Percentiles rank a stretch among this genome's conserved stretches.
Conservation (phyloP, 257 asterid genomes). For the Salvia splendens region DNA sequence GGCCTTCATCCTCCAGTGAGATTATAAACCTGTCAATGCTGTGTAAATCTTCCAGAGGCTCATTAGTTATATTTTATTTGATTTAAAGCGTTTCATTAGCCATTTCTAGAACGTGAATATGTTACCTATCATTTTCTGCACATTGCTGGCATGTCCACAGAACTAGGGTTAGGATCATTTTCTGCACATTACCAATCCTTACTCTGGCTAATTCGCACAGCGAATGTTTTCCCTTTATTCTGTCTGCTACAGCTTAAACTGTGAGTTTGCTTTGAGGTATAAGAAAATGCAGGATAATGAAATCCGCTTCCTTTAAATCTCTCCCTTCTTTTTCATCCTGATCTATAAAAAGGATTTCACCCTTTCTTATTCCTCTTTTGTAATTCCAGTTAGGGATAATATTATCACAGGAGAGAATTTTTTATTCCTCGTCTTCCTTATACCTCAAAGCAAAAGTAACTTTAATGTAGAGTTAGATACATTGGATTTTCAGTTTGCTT, state of each 20-base stretch:
- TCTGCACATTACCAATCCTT: conserved; percentile 5
- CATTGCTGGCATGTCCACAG: background rate
- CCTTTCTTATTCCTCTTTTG: too few species aligned
- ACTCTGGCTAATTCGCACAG: conserved; percentile 2
- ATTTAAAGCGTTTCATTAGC: conserved; percentile 12
- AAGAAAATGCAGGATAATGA: too few species aligned
- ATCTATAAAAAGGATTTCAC: too few species aligned
- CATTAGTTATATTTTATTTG: background rate
- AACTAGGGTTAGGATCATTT: background rate
- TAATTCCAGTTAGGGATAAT: too few species aligned
- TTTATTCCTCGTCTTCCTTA: too few species aligned
- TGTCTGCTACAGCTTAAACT: background rate
- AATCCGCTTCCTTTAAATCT: too few species aligned
- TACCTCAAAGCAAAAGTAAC: too few species aligned
- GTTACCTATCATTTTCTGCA: background rate
- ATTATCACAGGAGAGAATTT: too few species aligned
- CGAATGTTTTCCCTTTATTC: background rate
- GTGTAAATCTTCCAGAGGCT: conserved; percentile 14
- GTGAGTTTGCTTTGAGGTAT: too few species aligned
- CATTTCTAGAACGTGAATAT: conserved; percentile 1
- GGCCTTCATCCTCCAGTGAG: conserved; percentile 7
- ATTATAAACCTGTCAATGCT: background rate
- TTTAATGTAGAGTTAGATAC: background rate
- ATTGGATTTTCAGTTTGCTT: conserved; percentile 2
- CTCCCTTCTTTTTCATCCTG: too few species aligned